Evolutionary conservation across 1,139 yeast species (phyloP), one percentile per base, ranked within the genome.

Genomic region (Kodamaea sp.): DNA sequence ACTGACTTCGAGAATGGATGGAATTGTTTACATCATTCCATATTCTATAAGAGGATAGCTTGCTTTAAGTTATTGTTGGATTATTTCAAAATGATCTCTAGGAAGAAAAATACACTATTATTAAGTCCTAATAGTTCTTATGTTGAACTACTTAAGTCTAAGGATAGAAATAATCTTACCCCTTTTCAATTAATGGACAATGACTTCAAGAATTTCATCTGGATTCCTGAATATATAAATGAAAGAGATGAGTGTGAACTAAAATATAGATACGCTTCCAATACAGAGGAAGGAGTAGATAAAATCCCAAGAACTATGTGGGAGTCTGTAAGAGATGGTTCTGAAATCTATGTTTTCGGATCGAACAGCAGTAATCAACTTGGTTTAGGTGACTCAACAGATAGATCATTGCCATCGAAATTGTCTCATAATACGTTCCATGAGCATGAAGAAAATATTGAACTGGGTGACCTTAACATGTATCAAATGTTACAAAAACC

Each of bases 1-100:
- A 62, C 68, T 2, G 97, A 90, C 56, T 67, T 67, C 41, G 97
- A 90, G 58, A 87, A 78, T 54, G 87, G 89, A 1, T 89, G 95
- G 85, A 84, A 87, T 30, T 79, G 89, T 26, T 65, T 89, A 32
- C 97, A 90, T 59, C 76, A 78, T 50, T 81, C 80, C 31, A 68
- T 84, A 31, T 79, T 67, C 50, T 63, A 70, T 54, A 88, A 84
- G 43, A 72, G 81, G 41, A 58, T 84, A 24, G 55, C 74, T 7
- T 76, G 83, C 53, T 81, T 83, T 9, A 75, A 70, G 46, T 61
- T 67, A 9, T 55, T 84, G 34, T 55, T 79, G 37, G 75, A 70
- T 12, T 56, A 54, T 43, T 52, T 65, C 29, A 54, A 53, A 35
- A 28, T 24, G 10, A 32, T 20, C 6, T 41, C 47, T 31, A 39